phyloP scores from a whole-genome alignment of 352 stramenopile species.

The Globisporangium megalacanthum region DNA sequence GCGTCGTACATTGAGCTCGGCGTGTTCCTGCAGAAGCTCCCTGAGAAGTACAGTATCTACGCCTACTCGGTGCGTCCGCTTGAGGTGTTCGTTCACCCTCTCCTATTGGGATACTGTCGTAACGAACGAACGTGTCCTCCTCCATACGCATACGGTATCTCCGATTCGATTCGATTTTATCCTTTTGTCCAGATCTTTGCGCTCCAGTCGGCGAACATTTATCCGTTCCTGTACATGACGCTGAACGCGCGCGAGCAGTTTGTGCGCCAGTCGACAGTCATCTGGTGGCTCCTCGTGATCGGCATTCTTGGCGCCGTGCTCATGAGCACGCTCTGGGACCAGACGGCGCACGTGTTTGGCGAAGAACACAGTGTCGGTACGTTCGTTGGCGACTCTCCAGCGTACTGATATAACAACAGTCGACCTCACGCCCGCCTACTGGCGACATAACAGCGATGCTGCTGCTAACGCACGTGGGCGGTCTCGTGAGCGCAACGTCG shows the following conservation, averaged over 20 bases:
- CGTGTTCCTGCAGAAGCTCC: constrained; percentile 47
- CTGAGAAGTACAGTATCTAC: constrained; percentile 62
- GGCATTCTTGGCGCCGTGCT: constrained; percentile 43
- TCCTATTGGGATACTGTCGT: too few relatives aligned
- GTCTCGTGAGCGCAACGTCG: constrained; percentile 64
- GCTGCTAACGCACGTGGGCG: constrained; percentile 52
- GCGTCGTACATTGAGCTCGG: constrained; percentile 54
- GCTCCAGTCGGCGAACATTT: constrained; percentile 64
- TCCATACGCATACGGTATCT: too few relatives aligned
- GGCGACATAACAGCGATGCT: constrained; percentile 68
- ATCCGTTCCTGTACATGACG: constrained; percentile 64
- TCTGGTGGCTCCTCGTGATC: constrained; percentile 52
- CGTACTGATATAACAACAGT: too few relatives aligned
- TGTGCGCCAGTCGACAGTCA: constrained; percentile 31
- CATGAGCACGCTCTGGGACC: constrained; percentile 49
- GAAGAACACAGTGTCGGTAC: constrained; percentile 47
- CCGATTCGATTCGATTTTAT: too few relatives aligned
- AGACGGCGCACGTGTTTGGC: constrained; percentile 46
- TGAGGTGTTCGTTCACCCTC: background rate
- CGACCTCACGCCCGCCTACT: too few relatives aligned
- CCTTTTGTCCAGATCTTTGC: constrained; percentile 54
- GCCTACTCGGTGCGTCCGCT: constrained; percentile 43
- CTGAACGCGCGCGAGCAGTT: constrained; percentile 42
- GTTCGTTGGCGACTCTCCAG: too few relatives aligned
- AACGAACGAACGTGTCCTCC: too few relatives aligned